Evolutionary conservation across 2,329 filamentous ascomycete species (phyloP).

Genomic region (Penicillium hordei): DNA sequence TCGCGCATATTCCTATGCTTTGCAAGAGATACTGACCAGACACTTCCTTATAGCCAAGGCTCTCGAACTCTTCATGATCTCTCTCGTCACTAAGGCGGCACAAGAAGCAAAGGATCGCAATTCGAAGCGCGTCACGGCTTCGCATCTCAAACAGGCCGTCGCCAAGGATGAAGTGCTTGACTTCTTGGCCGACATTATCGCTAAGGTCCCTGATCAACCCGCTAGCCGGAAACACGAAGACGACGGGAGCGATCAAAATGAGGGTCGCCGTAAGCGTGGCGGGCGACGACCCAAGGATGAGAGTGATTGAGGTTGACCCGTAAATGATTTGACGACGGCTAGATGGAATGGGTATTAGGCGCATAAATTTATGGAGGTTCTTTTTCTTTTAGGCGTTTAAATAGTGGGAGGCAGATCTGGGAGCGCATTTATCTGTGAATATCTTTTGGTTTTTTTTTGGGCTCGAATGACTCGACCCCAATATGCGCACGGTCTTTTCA

Average conservation of each 20-base stretch:
- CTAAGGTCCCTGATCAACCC: constrained; percentile 71
- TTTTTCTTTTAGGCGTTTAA: constrained; percentile 9
- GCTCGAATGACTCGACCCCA: neutral
- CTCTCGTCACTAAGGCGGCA: constrained; percentile 84
- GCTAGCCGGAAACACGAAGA: constrained; percentile 45
- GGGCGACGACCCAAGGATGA: constrained; percentile 44
- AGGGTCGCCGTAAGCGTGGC: constrained; percentile 49
- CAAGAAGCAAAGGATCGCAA: constrained; percentile 77
- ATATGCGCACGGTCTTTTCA: neutral
- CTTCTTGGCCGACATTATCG: constrained; percentile 86
- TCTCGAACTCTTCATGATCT: constrained; percentile 96
- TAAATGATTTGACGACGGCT: constrained; percentile 23
- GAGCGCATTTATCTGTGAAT: constrained; percentile 30
- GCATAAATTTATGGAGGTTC: constrained; percentile 14
- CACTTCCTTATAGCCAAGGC: constrained; percentile 67
- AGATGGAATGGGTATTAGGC: constrained; percentile 24
- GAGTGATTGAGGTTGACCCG: constrained; percentile 29
- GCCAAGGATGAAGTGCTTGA: constrained; percentile 89
- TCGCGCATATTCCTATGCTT: neutral
- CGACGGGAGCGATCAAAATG: constrained; percentile 47
- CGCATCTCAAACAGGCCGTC: constrained; percentile 89
- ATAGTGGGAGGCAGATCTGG: constrained; percentile 16
- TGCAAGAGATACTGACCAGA: constrained; percentile 21
- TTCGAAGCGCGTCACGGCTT: constrained; percentile 84
- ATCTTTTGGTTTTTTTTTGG: constrained; percentile 15